Percentiles rank a stretch among this genome's conserved stretches.
phyloP scores from a whole-genome alignment of 2,329 filamentous ascomycete species.

The Podosphaera aphanis region DNA sequence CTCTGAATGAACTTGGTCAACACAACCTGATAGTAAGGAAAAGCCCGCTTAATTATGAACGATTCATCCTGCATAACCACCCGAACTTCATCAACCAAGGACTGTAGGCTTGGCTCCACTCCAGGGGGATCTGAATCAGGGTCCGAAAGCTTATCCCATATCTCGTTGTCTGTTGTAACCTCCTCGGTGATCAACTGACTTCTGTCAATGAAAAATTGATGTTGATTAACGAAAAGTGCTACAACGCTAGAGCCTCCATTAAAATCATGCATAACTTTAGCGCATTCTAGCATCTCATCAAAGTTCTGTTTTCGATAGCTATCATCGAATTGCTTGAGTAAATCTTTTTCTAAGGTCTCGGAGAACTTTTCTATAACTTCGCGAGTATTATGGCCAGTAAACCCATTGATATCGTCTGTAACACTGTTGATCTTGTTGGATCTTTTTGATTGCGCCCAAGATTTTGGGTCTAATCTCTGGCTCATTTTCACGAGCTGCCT shows the following conservation, averaged over 20 bases:
- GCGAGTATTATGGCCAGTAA: slow-evolving; percentile 38
- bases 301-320: slow-evolving; percentile 91
- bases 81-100: slow-evolving; percentile 77
- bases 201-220: slow-evolving; percentile 95
- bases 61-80: slow-evolving; percentile 94
- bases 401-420: slow-evolving; percentile 19
- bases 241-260: slow-evolving; percentile 90
- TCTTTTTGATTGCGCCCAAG: slow-evolving; percentile 41
- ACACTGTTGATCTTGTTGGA: slow-evolving; percentile 27
- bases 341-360: slow-evolving; percentile 82
- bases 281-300: slow-evolving; percentile 93
- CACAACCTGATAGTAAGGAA: slow-evolving; percentile 89
- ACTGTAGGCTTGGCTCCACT: slow-evolving; percentile 79
- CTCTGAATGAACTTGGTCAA: slow-evolving; percentile 81
- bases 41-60: slow-evolving; percentile 85
- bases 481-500: slow-evolving; percentile 86
- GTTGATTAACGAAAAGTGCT: slow-evolving; percentile 90
- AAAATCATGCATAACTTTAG: slow-evolving; percentile 83
- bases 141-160: slow-evolving; percentile 81
- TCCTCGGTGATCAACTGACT: slow-evolving; percentile 65
- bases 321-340: slow-evolving; percentile 89
- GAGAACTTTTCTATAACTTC: slow-evolving; percentile 93
- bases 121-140: slow-evolving; percentile 80
- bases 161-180: slow-evolving; percentile 30
- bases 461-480: slow-evolving; percentile 60